These are phyloP conservation scores for Hyphopichia fennica DNA, from an alignment of 1,139 yeast genomes.

Conservation along the genomic window DNA sequence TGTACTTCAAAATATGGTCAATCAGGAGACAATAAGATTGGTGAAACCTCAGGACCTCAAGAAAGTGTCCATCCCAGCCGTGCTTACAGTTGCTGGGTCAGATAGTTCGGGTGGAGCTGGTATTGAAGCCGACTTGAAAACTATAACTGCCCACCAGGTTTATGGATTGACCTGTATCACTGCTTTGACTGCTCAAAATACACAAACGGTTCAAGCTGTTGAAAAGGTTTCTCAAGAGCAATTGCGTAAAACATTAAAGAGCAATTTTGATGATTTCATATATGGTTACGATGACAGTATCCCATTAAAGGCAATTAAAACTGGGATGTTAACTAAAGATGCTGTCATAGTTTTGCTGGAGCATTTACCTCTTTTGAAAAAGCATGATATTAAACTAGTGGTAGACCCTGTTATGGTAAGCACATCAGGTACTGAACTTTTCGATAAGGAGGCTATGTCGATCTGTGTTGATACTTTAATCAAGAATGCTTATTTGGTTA, in stretches of 20 bases:
- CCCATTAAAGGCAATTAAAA: conserved; percentile 66
- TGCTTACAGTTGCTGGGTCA: conserved; percentile 75
- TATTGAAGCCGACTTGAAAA: conserved; percentile 87
- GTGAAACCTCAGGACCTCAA: neutral
- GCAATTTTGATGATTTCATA: conserved; percentile 63
- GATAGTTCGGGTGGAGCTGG: conserved; percentile 97
- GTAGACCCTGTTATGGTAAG: conserved; percentile 86
- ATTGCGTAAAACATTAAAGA: conserved; percentile 48
- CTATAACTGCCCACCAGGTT: conserved; percentile 75
- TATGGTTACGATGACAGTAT: conserved; percentile 21
- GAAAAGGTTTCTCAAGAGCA: conserved; percentile 46
- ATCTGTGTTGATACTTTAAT: conserved; percentile 48
- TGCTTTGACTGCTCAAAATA: conserved; percentile 85
- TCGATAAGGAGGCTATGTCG: conserved; percentile 48
- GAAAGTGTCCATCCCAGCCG: conserved; percentile 30
- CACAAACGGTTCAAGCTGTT: conserved; percentile 56
- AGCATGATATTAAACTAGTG: conserved; percentile 43
- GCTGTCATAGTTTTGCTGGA: conserved; percentile 52
- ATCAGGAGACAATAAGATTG: neutral
- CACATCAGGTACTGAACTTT: conserved; percentile 67
- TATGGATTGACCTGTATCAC: conserved; percentile 81
- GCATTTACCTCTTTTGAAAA: conserved; percentile 25
- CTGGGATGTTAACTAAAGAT: conserved; percentile 72
- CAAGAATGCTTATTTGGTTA: conserved; percentile 58
- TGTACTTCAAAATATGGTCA: neutral